Evolutionary conservation across 768 basidiomycete genomes (phyloP).

Genomic region (Galerina sulciceps): DNA sequence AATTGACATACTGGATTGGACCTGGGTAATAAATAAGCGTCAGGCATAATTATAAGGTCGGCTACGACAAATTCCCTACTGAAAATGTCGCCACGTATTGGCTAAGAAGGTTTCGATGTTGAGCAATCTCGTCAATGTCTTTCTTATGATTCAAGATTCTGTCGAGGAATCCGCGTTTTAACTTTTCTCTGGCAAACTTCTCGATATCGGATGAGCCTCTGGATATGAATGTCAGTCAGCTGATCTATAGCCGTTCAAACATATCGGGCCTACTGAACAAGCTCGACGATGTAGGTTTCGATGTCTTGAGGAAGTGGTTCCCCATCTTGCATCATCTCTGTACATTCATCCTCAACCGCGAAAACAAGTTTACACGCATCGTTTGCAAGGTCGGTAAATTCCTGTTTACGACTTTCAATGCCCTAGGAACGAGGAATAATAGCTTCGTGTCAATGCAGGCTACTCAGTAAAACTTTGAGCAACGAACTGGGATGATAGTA

Average conservation of each 20-base stretch:
- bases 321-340: background rate
- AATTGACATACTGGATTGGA: slow-evolving; percentile 8
- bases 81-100: slow-evolving; percentile 11
- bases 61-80: background rate
- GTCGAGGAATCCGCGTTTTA: slow-evolving; percentile 2
- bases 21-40: background rate
- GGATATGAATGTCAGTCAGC: no score
- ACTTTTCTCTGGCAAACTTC: slow-evolving; percentile 3
- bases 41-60: no score
- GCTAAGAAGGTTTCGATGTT: slow-evolving; percentile 1
- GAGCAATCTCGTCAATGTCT: slow-evolving; percentile 4
- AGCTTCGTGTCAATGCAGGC: no score
- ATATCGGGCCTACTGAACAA: background rate
- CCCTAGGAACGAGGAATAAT: background rate
- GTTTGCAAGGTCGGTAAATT: slow-evolving; percentile 5
- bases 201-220: slow-evolving; percentile 5
- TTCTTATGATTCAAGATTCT: slow-evolving; percentile 2
- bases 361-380: slow-evolving; percentile 12
- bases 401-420: background rate
- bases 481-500: no score
- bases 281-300: background rate
- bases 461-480: no score
- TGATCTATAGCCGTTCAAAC: background rate
- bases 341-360: slow-evolving; percentile 1
- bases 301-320: background rate